phyloP scores from a whole-genome alignment of 192 early-diverging fungal genomes.

The Coemansia aciculifera region DNA sequence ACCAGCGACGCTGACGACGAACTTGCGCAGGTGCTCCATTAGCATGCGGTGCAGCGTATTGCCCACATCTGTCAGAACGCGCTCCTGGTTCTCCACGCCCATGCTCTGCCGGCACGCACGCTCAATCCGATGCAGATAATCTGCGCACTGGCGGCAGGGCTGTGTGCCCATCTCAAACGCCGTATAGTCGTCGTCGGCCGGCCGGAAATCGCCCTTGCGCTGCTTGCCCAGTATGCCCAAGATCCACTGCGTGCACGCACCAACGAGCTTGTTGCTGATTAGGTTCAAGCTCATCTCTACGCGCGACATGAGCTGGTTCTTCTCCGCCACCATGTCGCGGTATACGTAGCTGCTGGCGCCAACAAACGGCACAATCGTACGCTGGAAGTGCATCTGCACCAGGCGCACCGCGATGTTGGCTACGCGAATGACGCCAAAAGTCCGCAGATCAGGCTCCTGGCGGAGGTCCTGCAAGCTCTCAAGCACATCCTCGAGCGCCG shows the following conservation, averaged over 20 bases:
- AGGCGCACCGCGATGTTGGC: constrained; percentile 37
- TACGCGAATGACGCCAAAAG: constrained; percentile 30
- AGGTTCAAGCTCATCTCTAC: constrained; percentile 81
- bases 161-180: constrained; percentile 71
- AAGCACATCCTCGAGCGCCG: constrained; percentile 71
- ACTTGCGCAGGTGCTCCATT: constrained; percentile 92
- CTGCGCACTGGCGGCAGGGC: constrained; percentile 78
- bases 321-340: constrained; percentile 79
- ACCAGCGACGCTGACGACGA: constrained; percentile 78
- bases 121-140: constrained; percentile 72
- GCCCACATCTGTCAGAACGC: constrained; percentile 79
- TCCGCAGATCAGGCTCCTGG: constrained; percentile 44
- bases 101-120: constrained; percentile 61
- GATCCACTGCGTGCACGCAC: constrained; percentile 73
- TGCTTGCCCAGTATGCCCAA: constrained; percentile 69
- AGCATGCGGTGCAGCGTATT: constrained; percentile 78
- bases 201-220: constrained; percentile 87
- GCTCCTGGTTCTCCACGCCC: constrained; percentile 74
- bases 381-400: constrained; percentile 47
- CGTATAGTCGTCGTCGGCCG: constrained; percentile 82
- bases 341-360: constrained; percentile 61
- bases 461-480: constrained; percentile 44
- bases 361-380: constrained; percentile 42
- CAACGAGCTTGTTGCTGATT: constrained; percentile 58
- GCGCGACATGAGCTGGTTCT: constrained; percentile 85